Base-by-base conservation (phyloP, 2,329 filamentous ascomycete genomes). In the Zymoseptoria pseudotritici region DNA sequence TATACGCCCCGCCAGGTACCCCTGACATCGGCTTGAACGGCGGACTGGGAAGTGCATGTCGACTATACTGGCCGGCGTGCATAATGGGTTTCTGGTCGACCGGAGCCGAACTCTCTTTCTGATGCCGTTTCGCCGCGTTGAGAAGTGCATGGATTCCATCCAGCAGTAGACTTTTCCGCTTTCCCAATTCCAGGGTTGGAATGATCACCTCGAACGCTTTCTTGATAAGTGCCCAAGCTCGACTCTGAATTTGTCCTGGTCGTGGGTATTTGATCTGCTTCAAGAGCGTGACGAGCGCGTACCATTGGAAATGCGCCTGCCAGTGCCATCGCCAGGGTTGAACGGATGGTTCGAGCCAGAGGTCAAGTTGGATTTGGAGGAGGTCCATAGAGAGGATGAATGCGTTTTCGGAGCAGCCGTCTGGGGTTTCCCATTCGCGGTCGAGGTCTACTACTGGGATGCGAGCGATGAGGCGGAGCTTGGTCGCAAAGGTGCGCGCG, bases 271-370 rank as follows among this genome's bases (percentile, higher is more conserved):
- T 61, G 9, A 64, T 68, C 29, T 69, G 67, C 5, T 65, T 64
- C 8, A 69, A 58, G 19, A 69, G 56, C 49, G 58, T 65, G 9
- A 65, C 65, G 10, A 69, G 53, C 5, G 66, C 66, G 61, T 67
- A 69, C 67, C 67, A 69, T 52, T 68, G 67, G 54, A 68, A 68
- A 26, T 66, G 64, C 3, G 63, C 65, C 54, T 65, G 62, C 66
- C 66, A 69, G 46, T 68, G 66, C 67, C 67, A 69, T 24, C 61
- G 61, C 67, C 67, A 69, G 36, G 62, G 66, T 49, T 65, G 66
- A 9, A 69, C 58, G 24, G 61, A 60, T 10, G 67, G 66, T 53
- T 68, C 66, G 10, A 58, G 64, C 64, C 66, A 67, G 22, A 69
- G 50, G 50, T 68, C 67, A 5, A 69, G 57, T 52, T 69, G 66